These are phyloP conservation scores for Melocanna baccifera DNA, from an alignment of 176 grass and related monocot species.

Conservation along the genomic window DNA sequence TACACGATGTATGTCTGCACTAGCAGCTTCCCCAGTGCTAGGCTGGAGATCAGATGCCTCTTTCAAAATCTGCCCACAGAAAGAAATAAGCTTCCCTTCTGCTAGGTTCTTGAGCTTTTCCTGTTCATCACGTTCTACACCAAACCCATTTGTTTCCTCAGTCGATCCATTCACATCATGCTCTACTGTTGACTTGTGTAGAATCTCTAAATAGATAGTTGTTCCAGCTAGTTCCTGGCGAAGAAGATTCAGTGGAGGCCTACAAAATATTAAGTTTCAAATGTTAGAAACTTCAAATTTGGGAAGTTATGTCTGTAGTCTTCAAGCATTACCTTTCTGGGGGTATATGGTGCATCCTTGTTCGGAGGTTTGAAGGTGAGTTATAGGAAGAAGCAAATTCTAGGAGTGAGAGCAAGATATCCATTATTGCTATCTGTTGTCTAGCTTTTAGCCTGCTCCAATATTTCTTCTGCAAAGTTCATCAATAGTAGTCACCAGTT, in stretches of 20 bases:
- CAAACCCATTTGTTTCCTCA: conserved; percentile 39
- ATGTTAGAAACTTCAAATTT: conserved; percentile 19
- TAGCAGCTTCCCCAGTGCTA: conserved; percentile 57
- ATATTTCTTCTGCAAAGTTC: conserved; percentile 74
- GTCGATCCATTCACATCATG: conserved; percentile 24
- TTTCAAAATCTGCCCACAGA: conserved; percentile 88
- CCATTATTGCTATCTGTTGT: conserved; percentile 86
- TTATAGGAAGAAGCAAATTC: conserved; percentile 99
- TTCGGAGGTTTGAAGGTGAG: conserved; percentile 88
- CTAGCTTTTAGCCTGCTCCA: conserved; percentile 73
- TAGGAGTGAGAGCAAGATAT: conserved; percentile 86
- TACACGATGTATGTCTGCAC: conserved; percentile 79
- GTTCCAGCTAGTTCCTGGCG: conserved; percentile 95
- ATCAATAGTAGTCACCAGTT: conserved; percentile 26
- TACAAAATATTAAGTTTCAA: conserved; percentile 46
- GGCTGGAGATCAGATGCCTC: conserved; percentile 94
- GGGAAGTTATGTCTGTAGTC: neutral
- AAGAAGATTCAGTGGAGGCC: conserved; percentile 91
- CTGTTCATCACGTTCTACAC: conserved; percentile 45
- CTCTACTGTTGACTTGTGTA: conserved; percentile 80
- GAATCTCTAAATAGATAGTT: conserved; percentile 91
- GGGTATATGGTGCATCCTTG: conserved; percentile 87
- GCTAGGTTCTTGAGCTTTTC: conserved; percentile 76
- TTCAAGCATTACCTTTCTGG: conserved; percentile 62
- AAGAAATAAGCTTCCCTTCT: conserved; percentile 89